phyloP scores from a whole-genome alignment of 2,329 filamentous ascomycete genomes.

The Claviceps cyperi region DNA sequence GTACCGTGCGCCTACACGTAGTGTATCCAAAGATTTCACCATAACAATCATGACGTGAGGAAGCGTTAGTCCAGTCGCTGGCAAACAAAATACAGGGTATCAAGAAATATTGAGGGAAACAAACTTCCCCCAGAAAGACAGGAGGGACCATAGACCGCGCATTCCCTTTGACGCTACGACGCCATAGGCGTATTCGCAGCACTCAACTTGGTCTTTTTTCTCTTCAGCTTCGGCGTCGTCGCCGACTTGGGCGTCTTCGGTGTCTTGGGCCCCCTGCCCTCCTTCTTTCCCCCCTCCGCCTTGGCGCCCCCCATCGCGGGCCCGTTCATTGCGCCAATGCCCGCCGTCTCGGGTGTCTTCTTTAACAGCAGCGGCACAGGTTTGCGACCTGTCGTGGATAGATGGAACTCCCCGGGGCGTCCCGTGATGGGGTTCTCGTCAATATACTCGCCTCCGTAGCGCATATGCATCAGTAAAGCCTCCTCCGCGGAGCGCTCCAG shows the following conservation, averaged over 20 bases:
- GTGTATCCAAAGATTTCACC: too few relatives aligned
- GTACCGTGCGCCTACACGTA: too few relatives aligned
- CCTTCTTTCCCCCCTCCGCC: slow-evolving; percentile 29
- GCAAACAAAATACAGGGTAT: background rate
- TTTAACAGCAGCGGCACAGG: slow-evolving; percentile 20
- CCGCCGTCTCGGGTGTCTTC: slow-evolving; percentile 13
- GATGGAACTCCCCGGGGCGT: slow-evolving; percentile 49
- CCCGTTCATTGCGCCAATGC: slow-evolving; percentile 21
- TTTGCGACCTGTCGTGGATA: slow-evolving; percentile 46
- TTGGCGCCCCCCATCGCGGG: slow-evolving; percentile 25
- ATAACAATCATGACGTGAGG: too few relatives aligned
- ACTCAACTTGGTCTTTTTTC: slow-evolving; percentile 33
- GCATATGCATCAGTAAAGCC: slow-evolving; percentile 41
- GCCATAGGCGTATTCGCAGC: slow-evolving; percentile 18
- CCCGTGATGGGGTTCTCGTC: slow-evolving; percentile 56
- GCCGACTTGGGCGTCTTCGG: slow-evolving; percentile 28
- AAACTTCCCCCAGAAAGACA: background rate
- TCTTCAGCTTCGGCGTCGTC: slow-evolving; percentile 27
- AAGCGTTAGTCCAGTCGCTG: background rate
- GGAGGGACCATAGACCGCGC: background rate
- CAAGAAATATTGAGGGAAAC: background rate
- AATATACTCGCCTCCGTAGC: slow-evolving; percentile 49
- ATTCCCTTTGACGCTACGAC: slow-evolving; percentile 7
- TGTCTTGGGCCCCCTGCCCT: slow-evolving; percentile 30
- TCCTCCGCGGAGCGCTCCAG: slow-evolving; percentile 40